A percentile compares a stretch with the other conserved stretches of the same genome.
These are phyloP conservation scores for Sphaerostilbella broomeana DNA, from an alignment of 2,329 filamentous ascomycete species.

Conservation along the genomic window DNA sequence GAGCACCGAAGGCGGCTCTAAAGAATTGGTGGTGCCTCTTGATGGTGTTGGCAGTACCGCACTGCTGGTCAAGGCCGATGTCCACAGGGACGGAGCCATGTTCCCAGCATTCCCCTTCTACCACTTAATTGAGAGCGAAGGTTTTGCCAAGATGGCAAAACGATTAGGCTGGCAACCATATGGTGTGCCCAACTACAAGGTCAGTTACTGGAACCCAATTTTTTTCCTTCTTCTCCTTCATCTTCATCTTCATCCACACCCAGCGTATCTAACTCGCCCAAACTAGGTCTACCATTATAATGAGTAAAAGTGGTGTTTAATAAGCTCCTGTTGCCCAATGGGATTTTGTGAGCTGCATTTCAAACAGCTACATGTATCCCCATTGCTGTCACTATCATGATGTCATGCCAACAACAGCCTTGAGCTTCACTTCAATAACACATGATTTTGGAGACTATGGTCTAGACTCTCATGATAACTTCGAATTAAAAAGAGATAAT, in stretches of 20 bases:
- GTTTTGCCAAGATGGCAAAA: conserved; percentile 94
- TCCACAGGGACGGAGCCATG: conserved; percentile 96
- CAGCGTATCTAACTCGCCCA: conserved; percentile 13
- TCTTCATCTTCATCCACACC: neutral
- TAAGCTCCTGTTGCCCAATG: too few species aligned
- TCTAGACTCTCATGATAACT: too few species aligned
- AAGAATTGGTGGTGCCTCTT: conserved; percentile 60
- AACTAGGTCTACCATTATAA: conserved; percentile 86
- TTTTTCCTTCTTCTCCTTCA: too few species aligned
- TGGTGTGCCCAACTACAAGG: conserved; percentile 96
- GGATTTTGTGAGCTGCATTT: too few species aligned
- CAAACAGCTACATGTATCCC: too few species aligned
- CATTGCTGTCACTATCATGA: conserved; percentile 16
- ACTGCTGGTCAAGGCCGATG: conserved; percentile 89
- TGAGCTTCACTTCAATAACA: conserved; percentile 2
- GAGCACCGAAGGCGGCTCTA: conserved; percentile 50
- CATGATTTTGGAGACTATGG: too few species aligned
- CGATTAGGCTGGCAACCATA: conserved; percentile 77
- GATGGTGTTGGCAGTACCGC: conserved; percentile 94
- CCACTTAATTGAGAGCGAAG: conserved; percentile 94
- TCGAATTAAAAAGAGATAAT: too few species aligned
- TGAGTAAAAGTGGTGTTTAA: conserved; percentile 49
- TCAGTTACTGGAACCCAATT: too few species aligned
- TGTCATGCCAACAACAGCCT: conserved; percentile 12
- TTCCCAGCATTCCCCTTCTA: conserved; percentile 96